These are phyloP conservation scores for Euphorbia corollata DNA, from an alignment of 441 rosid species.

Conservation along the genomic window DNA sequence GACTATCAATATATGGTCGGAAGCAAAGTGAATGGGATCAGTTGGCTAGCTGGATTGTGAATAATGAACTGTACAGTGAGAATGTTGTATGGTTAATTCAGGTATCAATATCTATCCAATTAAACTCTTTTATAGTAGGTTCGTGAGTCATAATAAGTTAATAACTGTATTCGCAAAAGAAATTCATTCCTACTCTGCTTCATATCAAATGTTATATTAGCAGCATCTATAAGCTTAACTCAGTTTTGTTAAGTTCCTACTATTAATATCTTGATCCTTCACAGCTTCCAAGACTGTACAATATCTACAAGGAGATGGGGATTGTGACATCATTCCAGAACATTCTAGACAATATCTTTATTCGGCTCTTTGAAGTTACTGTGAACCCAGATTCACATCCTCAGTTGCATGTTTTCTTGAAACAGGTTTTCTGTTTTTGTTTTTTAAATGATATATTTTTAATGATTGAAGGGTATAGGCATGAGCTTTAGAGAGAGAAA, in stretches of 20 bases:
- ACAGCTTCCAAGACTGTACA: conserved; percentile 96
- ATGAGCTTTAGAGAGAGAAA: neutral
- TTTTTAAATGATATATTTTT: neutral
- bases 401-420: conserved; percentile 88
- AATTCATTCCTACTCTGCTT: neutral
- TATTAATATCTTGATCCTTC: conserved; percentile 14
- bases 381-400: conserved; percentile 99
- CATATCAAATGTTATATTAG: neutral
- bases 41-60: conserved; percentile 97
- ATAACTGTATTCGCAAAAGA: neutral
- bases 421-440: conserved; percentile 50
- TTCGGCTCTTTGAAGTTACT: conserved; percentile 93
- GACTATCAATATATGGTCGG: conserved; percentile 94
- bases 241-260: neutral
- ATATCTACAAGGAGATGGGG: conserved; percentile 97
- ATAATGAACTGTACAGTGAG: conserved; percentile 91
- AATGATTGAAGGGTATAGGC: neutral
- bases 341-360: conserved; percentile 90
- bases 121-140: neutral
- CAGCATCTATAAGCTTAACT: too few relatives aligned
- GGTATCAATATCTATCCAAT: conserved; percentile 32
- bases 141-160: neutral
- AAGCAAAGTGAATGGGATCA: conserved; percentile 99
- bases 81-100: conserved; percentile 99
- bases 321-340: conserved; percentile 97